Percentiles rank a stretch among this genome's conserved stretches.
phyloP scores from a whole-genome alignment of 768 basidiomycete genomes.

The Mycena indigotica region DNA sequence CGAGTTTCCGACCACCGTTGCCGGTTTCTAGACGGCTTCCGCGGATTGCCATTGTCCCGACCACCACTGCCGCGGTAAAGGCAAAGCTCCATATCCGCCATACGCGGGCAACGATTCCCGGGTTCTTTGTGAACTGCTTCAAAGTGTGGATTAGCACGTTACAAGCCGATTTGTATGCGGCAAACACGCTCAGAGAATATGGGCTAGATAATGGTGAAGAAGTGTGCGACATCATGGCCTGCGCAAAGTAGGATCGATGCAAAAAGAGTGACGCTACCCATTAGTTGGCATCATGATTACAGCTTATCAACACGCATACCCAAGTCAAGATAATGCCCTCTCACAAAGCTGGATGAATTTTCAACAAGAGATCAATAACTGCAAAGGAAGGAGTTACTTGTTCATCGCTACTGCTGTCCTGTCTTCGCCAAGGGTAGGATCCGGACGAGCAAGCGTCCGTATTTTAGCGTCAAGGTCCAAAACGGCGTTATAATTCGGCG shows the following conservation, averaged over 20 bases:
- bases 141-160: conserved; percentile 45
- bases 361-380: not conserved
- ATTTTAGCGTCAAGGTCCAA: conserved; percentile 54
- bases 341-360: not conserved
- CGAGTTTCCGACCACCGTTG: conserved; percentile 29
- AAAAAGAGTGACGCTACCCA: conserved; percentile 47
- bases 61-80: conserved; percentile 57
- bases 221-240: conserved; percentile 52
- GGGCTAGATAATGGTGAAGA: conserved; percentile 50
- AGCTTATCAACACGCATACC: not conserved
- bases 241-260: conserved; percentile 60
- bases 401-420: conserved; percentile 43
- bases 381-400: conserved; percentile 9
- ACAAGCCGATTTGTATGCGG: conserved; percentile 55
- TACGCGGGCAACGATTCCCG: conserved; percentile 49
- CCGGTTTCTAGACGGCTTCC: conserved; percentile 34
- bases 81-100: conserved; percentile 63
- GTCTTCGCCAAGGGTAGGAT: conserved; percentile 28
- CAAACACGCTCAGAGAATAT: conserved; percentile 52
- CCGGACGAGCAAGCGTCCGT: conserved; percentile 37
- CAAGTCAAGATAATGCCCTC: conserved; percentile 1
- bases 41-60: conserved; percentile 57
- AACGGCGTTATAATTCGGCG: conserved; percentile 48
- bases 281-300: not conserved
- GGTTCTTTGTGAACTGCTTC: conserved; percentile 45